phyloP scores from a whole-genome alignment of 2,329 filamentous ascomycete species.

The Lasiodiplodia theobromae region DNA sequence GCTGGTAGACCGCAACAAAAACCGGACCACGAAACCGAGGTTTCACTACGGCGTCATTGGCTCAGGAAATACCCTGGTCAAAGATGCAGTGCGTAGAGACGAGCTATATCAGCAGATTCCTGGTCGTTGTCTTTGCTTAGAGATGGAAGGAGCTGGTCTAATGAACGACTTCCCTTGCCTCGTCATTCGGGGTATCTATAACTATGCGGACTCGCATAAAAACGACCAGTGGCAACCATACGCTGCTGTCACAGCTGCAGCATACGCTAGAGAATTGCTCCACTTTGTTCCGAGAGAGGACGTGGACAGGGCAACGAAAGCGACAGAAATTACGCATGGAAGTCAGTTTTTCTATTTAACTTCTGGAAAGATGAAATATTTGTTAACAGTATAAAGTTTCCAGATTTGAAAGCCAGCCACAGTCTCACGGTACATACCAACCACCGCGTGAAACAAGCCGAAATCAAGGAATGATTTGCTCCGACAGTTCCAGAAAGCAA shows the following conservation, averaged over 20 bases:
- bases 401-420: not conserved
- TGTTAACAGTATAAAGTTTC: not conserved
- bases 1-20: not conserved
- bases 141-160: conserved; percentile 32
- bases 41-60: conserved; percentile 20
- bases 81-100: not conserved
- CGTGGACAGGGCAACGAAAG: not conserved
- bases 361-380: not conserved
- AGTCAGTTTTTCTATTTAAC: not conserved
- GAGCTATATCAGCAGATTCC: not conserved
- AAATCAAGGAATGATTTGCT: not conserved
- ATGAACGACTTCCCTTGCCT: conserved; percentile 38
- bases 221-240: conserved; percentile 38
- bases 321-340: not conserved
- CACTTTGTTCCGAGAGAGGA: not conserved
- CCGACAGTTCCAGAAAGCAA: not conserved
- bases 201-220: conserved; percentile 40
- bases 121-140: conserved; percentile 33
- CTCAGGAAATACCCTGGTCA: conserved; percentile 6
- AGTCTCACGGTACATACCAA: not conserved
- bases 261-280: conserved; percentile 35
- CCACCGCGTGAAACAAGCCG: not conserved
- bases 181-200: conserved; percentile 38
- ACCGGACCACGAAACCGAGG: not conserved
- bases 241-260: conserved; percentile 34